Evolutionary conservation across 768 basidiomycete species (phyloP).

Genomic region (Kwoniella bestiolae): DNA sequence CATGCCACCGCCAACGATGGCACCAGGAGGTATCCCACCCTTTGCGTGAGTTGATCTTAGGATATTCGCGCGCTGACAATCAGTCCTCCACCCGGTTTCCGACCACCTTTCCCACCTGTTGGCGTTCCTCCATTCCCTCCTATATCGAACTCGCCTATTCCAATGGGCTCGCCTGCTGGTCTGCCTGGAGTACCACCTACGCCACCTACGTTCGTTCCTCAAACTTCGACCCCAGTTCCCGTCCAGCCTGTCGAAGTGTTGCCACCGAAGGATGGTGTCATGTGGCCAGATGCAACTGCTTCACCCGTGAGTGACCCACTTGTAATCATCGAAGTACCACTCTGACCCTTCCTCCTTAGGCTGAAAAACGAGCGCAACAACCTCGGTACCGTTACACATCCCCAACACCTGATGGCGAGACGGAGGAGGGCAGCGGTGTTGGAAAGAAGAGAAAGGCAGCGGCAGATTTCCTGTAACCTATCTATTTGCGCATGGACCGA

Average conservation of each 20-base stretch:
- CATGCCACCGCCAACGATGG: conserved; percentile 30
- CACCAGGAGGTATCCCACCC: conserved; percentile 31
- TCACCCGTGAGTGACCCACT: conserved; percentile 45
- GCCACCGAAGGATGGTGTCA: conserved; percentile 55
- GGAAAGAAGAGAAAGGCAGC: conserved; percentile 54
- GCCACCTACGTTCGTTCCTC: conserved; percentile 10
- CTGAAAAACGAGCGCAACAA: conserved; percentile 55
- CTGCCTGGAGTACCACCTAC: conserved; percentile 5
- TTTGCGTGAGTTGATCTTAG: conserved; percentile 22
- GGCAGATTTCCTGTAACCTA: conserved; percentile 68
- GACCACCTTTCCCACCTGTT: conserved; percentile 45
- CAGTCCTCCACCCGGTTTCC: conserved; percentile 53
- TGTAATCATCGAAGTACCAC: not conserved
- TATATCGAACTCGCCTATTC: conserved; percentile 23
- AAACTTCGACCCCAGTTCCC: conserved; percentile 1
- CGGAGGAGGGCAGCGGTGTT: conserved; percentile 22
- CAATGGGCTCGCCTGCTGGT: conserved; percentile 12
- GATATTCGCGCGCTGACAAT: not conserved
- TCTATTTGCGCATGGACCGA: not conserved
- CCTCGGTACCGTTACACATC: conserved; percentile 53
- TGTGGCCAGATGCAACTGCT: conserved; percentile 54
- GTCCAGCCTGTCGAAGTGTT: conserved; percentile 28
- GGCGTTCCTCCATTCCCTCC: conserved; percentile 46
- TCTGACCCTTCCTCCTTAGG: conserved; percentile 28
- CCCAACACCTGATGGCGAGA: conserved; percentile 34